Conservation (phyloP, 1,284 basidiomycete species). For the Sphagnurus paluster region DNA sequence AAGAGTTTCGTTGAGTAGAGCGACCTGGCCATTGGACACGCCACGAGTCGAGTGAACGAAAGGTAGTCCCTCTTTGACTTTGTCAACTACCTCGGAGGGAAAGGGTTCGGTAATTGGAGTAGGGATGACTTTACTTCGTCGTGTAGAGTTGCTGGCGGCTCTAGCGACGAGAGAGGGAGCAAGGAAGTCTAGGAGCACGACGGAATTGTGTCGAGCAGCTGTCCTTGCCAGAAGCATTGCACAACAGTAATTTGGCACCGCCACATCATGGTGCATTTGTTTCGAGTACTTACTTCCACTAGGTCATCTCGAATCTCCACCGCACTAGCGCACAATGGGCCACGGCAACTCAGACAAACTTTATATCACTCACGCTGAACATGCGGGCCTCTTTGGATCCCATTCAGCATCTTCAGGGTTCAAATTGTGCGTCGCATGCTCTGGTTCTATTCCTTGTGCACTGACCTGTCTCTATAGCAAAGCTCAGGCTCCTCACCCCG, state of each 20-base stretch:
- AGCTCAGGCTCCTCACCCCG: slow-evolving; percentile 60
- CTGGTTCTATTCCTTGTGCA: not conserved
- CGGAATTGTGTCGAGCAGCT: slow-evolving; percentile 24
- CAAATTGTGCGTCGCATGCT: slow-evolving; percentile 51
- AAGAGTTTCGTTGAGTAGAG: slow-evolving; percentile 36
- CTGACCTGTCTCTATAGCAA: slow-evolving; percentile 46
- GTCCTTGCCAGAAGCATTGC: slow-evolving; percentile 38
- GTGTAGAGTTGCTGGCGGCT: slow-evolving; percentile 2
- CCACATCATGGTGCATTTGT: slow-evolving; percentile 13
- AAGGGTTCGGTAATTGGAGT: slow-evolving; percentile 16
- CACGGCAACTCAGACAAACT: slow-evolving; percentile 85
- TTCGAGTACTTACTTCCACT: not conserved
- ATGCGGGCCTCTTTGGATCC: slow-evolving; percentile 73
- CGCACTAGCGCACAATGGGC: slow-evolving; percentile 53
- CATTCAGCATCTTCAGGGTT: slow-evolving; percentile 78
- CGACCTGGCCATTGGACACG: slow-evolving; percentile 29
- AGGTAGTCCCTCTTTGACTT: slow-evolving; percentile 25
- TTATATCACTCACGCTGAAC: slow-evolving; percentile 85
- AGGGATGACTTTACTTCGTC: not conserved
- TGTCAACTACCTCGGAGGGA: slow-evolving; percentile 22
- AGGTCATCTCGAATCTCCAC: not conserved
- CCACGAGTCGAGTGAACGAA: slow-evolving; percentile 13
- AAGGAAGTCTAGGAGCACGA: slow-evolving; percentile 35
- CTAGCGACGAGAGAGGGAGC: slow-evolving; percentile 22
- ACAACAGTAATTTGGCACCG: slow-evolving; percentile 12